A percentile compares a stretch with the other conserved stretches of the same genome.
Conservation (phyloP, 2,329 filamentous ascomycete genomes). For the Sporothrix brunneoviolacea region DNA sequence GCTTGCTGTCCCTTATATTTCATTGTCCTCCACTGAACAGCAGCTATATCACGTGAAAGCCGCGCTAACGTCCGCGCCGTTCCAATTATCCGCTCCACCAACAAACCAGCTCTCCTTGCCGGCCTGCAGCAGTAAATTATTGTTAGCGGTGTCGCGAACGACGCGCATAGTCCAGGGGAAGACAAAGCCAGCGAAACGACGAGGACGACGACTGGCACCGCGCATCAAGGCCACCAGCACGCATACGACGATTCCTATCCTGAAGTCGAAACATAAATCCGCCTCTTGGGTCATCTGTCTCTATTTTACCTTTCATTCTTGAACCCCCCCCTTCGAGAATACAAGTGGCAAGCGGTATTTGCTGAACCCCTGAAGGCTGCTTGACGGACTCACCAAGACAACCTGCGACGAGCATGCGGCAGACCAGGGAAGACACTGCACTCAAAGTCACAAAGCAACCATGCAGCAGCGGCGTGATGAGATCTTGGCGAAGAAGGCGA, state of each 20-base stretch:
- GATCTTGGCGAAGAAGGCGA: slow-evolving; percentile 93
- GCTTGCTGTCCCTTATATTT: neutral
- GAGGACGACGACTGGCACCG: neutral
- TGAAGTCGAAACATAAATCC: too few relatives aligned
- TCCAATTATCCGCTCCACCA: slow-evolving; percentile 1
- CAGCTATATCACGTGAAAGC: slow-evolving; percentile 4
- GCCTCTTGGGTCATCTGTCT: too few relatives aligned
- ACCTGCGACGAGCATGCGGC: slow-evolving; percentile 41
- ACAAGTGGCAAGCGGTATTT: neutral
- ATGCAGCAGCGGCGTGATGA: slow-evolving; percentile 88
- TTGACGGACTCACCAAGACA: too few relatives aligned
- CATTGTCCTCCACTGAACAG: neutral
- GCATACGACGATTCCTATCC: too few relatives aligned
- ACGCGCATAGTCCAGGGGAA: slow-evolving; percentile 12
- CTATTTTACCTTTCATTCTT: too few relatives aligned
- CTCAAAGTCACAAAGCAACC: slow-evolving; percentile 19
- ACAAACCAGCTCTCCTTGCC: too few relatives aligned
- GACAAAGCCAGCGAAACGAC: slow-evolving; percentile 3
- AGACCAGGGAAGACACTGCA: slow-evolving; percentile 17
- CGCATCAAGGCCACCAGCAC: slow-evolving; percentile 1
- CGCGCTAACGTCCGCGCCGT: neutral
- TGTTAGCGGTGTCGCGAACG: slow-evolving; percentile 14
- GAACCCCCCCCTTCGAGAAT: too few relatives aligned
- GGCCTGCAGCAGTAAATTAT: slow-evolving; percentile 1
- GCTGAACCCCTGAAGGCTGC: neutral